phyloP scores from a whole-genome alignment of 2,329 filamentous ascomycete species.

The Fusarium sublunatum region DNA sequence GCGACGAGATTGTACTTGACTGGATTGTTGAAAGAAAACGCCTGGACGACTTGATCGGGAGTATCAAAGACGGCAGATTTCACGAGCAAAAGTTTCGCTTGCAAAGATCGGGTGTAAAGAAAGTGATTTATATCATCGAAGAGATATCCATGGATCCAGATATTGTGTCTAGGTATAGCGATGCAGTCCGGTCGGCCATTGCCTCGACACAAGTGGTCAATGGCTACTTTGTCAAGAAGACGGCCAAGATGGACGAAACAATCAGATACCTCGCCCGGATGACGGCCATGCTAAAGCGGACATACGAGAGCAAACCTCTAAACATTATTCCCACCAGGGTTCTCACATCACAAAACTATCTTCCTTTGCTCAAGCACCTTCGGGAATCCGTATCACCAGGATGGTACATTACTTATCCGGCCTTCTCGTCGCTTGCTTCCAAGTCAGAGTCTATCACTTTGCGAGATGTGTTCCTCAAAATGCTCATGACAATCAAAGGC shows the following conservation, averaged over 20 bases:
- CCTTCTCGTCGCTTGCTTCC: slow-evolving; percentile 77
- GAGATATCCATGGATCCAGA: slow-evolving; percentile 72
- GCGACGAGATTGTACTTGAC: slow-evolving; percentile 79
- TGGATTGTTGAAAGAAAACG: slow-evolving; percentile 86
- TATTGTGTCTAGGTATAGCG: slow-evolving; percentile 67
- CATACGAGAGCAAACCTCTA: slow-evolving; percentile 70
- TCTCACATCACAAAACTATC: slow-evolving; percentile 73
- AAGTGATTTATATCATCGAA: slow-evolving; percentile 83
- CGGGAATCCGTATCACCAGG: slow-evolving; percentile 60
- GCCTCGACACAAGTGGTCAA: slow-evolving; percentile 82
- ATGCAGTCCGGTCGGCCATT: slow-evolving; percentile 77
- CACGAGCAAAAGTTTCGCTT: slow-evolving; percentile 88
- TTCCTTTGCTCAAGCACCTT: slow-evolving; percentile 70
- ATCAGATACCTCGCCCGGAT: slow-evolving; percentile 79
- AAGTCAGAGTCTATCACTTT: slow-evolving; percentile 81
- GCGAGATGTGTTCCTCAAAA: slow-evolving; percentile 81
- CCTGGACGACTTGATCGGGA: slow-evolving; percentile 81
- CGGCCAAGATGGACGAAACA: slow-evolving; percentile 79
- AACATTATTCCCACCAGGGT: slow-evolving; percentile 73
- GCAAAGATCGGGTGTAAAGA: slow-evolving; percentile 75
- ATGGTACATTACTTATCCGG: slow-evolving; percentile 75
- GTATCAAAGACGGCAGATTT: slow-evolving; percentile 85
- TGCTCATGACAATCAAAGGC: slow-evolving; percentile 84
- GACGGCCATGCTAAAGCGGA: slow-evolving; percentile 73
- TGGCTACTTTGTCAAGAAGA: slow-evolving; percentile 82